Base-by-base conservation (phyloP, 441 rosid species). In the Adansonia grandidieri region DNA sequence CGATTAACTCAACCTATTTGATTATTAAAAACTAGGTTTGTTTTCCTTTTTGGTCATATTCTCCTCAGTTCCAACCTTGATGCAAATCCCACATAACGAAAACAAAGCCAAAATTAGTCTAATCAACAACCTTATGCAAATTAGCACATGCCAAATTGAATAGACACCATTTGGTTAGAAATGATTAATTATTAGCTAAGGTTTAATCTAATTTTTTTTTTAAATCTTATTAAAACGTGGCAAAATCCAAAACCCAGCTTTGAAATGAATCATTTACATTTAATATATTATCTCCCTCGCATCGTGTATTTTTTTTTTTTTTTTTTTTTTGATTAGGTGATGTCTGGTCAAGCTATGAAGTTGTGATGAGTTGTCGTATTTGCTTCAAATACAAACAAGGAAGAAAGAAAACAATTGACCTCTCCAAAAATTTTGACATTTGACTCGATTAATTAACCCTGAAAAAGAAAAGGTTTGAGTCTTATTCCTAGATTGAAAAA, bases 41-140 rank as follows among this genome's bases (percentile, higher is more conserved):
- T 32, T 32, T 32, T 32, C 28, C 28, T 24, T 28, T 28, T 40
- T 40, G 44, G 45, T 42, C 45, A 42, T 42, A 42, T 42, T 6
- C 15, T 64, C 40, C 69, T 15, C 69, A 64, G 1, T 42, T 64
- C 69, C 69, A 64, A 64, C 47, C 20, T 64, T 37, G 69, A 15
- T 64, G 45, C 47, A 63, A 63, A 62, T 13, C 44, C 17, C 40
- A 37, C 5, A 37, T 37, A 37, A 37, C 4, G 5, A 37, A 28
- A 28, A 62, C 6, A 13, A 32, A 10, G 1, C 11, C 24, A 60
- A 24, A 28, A 15, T 15, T 63, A 63, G 4, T 9, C 51, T 6
- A 2, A 37, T 7, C 2, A 8, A 64, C 19, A 64, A 2, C 50
- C 10, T 42, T 15, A 37, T 37, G 40, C n/a, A 24, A 11, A 61